Evolutionary conservation across 768 basidiomycete species (phyloP).

Genomic region (Tricholoma sp.): DNA sequence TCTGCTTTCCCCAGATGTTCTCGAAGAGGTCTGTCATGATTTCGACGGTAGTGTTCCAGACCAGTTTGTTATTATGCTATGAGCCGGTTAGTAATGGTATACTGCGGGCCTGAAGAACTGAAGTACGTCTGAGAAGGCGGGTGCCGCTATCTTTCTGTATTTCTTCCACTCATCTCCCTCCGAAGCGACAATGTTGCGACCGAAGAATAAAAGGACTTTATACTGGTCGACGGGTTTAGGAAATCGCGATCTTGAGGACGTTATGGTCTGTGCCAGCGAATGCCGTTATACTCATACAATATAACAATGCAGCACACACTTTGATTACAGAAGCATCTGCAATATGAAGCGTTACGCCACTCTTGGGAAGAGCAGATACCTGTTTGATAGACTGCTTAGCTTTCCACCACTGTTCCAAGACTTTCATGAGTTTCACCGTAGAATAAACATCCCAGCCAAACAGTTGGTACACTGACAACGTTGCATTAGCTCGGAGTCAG

Average conservation of each 20-base stretch:
- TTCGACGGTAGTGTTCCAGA: conserved; percentile 42
- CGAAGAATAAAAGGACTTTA: conserved; percentile 41
- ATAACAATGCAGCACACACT: conserved; percentile 16
- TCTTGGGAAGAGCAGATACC: conserved; percentile 22
- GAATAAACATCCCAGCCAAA: conserved; percentile 28
- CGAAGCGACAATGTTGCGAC: conserved; percentile 58
- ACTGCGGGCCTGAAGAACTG: neutral
- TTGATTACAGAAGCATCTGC: conserved; percentile 39
- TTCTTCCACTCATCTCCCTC: conserved; percentile 66
- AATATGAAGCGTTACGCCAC: conserved; percentile 19
- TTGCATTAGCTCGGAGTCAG: neutral
- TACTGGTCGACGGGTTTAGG: conserved; percentile 53
- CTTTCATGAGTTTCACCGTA: conserved; percentile 17
- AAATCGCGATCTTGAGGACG: conserved; percentile 43
- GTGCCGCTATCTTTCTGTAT: conserved; percentile 56
- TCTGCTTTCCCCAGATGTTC: conserved; percentile 42
- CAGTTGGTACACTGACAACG: neutral
- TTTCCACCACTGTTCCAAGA: neutral
- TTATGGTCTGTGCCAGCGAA: conserved; percentile 38
- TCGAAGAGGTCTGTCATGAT: conserved; percentile 39
- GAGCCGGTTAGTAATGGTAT: neutral
- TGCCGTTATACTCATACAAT: neutral
- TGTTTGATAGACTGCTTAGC: conserved; percentile 5
- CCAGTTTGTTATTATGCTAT: conserved; percentile 42
- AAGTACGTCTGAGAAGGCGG: conserved; percentile 60